phyloP scores from a whole-genome alignment of 768 basidiomycete species.

The Lactifluus hygrophoroides region DNA sequence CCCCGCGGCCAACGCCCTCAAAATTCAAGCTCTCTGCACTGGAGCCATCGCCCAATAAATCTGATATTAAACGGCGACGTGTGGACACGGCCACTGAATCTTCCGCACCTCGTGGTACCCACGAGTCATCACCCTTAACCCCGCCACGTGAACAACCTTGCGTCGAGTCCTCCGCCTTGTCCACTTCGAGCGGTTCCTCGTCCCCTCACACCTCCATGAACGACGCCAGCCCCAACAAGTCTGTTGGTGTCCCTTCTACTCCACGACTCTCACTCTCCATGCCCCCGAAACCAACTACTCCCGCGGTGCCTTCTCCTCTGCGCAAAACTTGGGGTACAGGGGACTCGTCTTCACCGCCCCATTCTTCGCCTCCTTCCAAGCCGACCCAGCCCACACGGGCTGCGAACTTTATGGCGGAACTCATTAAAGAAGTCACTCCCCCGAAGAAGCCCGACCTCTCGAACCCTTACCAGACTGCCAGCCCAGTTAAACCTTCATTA shows the following conservation, averaged over 20 bases:
- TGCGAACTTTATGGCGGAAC: slow-evolving; percentile 57
- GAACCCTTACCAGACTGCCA: slow-evolving; percentile 72
- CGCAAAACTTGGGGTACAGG: slow-evolving; percentile 59
- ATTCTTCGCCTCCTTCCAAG: slow-evolving; percentile 17
- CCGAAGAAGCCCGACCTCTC: slow-evolving; percentile 54
- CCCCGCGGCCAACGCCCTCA: slow-evolving; percentile 38
- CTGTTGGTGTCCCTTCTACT: slow-evolving; percentile 15
- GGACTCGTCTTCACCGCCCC: slow-evolving; percentile 31
- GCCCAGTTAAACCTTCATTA: slow-evolving; percentile 43
- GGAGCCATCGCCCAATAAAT: slow-evolving; percentile 29
- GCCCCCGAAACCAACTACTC: slow-evolving; percentile 46
- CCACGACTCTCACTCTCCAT: slow-evolving; percentile 23
- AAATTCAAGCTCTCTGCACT: slow-evolving; percentile 36
- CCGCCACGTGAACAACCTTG: slow-evolving; percentile 10
- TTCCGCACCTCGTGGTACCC: slow-evolving; percentile 29
- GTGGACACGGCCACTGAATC: slow-evolving; percentile 40
- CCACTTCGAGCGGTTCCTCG: slow-evolving; percentile 10
- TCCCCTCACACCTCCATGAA: slow-evolving; percentile 12
- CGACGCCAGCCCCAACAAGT: slow-evolving; percentile 16
- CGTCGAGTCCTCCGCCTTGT: slow-evolving; percentile 5
- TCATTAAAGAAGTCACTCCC: slow-evolving; percentile 65
- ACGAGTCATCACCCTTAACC: slow-evolving; percentile 12
- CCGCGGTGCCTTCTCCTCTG: slow-evolving; percentile 64
- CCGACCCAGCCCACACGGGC: slow-evolving; percentile 50
- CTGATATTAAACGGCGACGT: slow-evolving; percentile 55